These are phyloP conservation scores for Claviceps pazoutovae DNA, from an alignment of 2,329 filamentous ascomycete species.

Conservation along the genomic window DNA sequence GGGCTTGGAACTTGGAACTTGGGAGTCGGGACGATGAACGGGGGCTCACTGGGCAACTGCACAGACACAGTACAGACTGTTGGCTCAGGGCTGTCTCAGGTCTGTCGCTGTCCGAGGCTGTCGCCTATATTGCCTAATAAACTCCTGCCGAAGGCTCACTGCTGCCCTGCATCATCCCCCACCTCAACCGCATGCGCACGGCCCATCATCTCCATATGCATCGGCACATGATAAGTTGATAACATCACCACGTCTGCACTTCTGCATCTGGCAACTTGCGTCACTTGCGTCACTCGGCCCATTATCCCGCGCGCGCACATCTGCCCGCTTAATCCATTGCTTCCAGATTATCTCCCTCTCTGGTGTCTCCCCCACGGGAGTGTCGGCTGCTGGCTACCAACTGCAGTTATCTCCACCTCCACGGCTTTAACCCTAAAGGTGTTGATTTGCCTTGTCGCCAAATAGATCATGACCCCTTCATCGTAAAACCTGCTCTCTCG, in stretches of 20 bases:
- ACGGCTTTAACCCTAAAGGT: not conserved
- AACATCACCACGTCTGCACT: not conserved
- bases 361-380: not conserved
- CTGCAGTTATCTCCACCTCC: not conserved
- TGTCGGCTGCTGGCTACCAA: not conserved
- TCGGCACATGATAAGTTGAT: no score
- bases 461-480: not conserved
- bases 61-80: no score
- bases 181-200: not conserved
- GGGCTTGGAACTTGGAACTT: no score
- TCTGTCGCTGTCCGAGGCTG: no score
- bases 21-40: no score
- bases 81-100: no score
- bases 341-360: not conserved
- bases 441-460: not conserved
- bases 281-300: not conserved
- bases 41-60: no score
- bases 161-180: not conserved
- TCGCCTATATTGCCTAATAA: no score
- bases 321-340: not conserved
- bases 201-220: not conserved
- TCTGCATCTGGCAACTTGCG: not conserved
- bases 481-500: slow-evolving; percentile 7
- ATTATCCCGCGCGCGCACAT: not conserved
- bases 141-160: not conserved